Base-by-base conservation (phyloP, 306 rosid species). In the Citrullus colocynthis region DNA sequence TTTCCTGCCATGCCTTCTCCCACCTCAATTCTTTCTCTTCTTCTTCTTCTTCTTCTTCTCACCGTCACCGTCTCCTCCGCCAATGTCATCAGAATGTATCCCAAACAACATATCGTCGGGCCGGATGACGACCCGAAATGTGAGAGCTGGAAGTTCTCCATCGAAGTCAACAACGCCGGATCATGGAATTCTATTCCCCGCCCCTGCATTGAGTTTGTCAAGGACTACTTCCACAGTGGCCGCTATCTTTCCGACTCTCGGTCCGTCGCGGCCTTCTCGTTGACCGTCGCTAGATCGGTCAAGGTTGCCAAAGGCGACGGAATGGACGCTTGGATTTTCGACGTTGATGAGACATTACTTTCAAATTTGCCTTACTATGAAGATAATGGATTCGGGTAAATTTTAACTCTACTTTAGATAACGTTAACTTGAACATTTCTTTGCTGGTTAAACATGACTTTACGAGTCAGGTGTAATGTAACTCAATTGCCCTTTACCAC, bases 81-180 rank as follows among this genome's bases (percentile, higher is more conserved):
- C 4, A 2, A 20, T n/a, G 30, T 57, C 30, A 80, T 91, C 84
- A 79, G 36, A 39, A 24, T 89, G 32, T 86, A 81, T n/a, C 82
- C 88, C 56, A 87, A 80, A 14, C 42, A 78, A 2, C 80, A 66
- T 9, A 0, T 67, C 16, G 74, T 67, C 30, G 32, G 32, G 32
- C 18, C 34, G 13, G 52, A 37, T 0, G 24, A 28, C 3, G 24
- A 67, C 12, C 9, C 20, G 75, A 9, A 13, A 12, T 75, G 79
- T 18, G 98, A 90, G 69, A 92, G 96, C 86, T 95, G 97, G 97
- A 84, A 92, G 75, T 86, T 92, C 66, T 57, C 95, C 63, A 84
- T 89, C 15, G 97, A 95, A 86, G 89, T 90, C 59, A 92, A 95
- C 84, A 80, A 87, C 86, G 93, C 85, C 14, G 96, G 97, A 0